Conservation (phyloP, 208 protist species). For the Porcisia deanei region DNA sequence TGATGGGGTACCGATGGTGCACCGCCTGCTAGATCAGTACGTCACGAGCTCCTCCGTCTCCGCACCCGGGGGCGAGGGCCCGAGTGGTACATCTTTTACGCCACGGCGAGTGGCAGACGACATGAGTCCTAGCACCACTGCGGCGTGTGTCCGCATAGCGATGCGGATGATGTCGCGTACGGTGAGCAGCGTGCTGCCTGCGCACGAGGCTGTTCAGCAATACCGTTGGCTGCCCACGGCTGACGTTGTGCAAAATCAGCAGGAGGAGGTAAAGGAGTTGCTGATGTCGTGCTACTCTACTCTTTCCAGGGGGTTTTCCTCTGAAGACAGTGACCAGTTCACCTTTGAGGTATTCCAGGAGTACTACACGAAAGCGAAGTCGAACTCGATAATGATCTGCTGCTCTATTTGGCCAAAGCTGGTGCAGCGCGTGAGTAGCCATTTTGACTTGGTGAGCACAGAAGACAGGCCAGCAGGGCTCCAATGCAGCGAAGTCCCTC, state of each 20-base stretch:
- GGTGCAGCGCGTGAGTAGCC: slow-evolving; percentile 39
- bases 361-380: slow-evolving; percentile 71
- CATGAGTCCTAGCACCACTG: slow-evolving; percentile 29
- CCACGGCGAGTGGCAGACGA: slow-evolving; percentile 30
- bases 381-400: slow-evolving; percentile 52
- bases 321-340: slow-evolving; percentile 49
- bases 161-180: slow-evolving; percentile 75
- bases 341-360: slow-evolving; percentile 58
- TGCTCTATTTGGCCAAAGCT: slow-evolving; percentile 56
- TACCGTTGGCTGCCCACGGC: slow-evolving; percentile 60
- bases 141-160: slow-evolving; percentile 51
- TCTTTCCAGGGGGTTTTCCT: slow-evolving; percentile 40
- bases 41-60: neutral
- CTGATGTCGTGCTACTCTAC: slow-evolving; percentile 38
- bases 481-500: slow-evolving; percentile 13
- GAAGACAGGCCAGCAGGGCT: slow-evolving; percentile 16
- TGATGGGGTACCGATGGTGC: slow-evolving; percentile 34
- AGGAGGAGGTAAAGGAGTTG: slow-evolving; percentile 20
- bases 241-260: slow-evolving; percentile 26
- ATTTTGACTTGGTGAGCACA: slow-evolving; percentile 41
- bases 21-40: slow-evolving; percentile 37
- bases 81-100: neutral
- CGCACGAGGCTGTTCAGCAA: slow-evolving; percentile 52
- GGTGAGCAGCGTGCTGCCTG: slow-evolving; percentile 47
- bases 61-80: neutral